These are phyloP conservation scores for Ustilago vetiveriae DNA, from an alignment of 1,284 basidiomycete species.

Conservation along the genomic window DNA sequence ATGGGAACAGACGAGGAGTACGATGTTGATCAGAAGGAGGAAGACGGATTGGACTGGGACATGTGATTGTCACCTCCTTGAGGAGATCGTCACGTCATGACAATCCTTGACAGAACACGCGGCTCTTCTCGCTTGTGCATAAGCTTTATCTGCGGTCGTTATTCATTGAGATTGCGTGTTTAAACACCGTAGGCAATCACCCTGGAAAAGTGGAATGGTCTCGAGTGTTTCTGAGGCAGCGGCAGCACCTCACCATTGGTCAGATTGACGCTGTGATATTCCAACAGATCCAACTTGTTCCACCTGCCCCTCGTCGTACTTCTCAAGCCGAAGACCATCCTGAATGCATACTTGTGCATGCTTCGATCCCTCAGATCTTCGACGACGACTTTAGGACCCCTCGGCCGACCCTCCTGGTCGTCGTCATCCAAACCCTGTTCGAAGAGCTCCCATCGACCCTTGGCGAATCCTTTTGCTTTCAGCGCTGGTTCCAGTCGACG, in stretches of 20 bases:
- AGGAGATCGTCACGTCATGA: not conserved
- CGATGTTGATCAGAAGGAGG: constrained; percentile 41
- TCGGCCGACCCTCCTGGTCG: constrained; percentile 30
- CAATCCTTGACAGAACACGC: no score
- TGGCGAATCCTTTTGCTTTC: constrained; percentile 75
- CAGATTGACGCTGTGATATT: constrained; percentile 73
- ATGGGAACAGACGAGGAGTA: constrained; percentile 59
- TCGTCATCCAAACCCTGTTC: constrained; percentile 49
- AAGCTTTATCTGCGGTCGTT: no score
- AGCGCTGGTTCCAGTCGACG: constrained; percentile 79
- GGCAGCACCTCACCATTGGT: constrained; percentile 79
- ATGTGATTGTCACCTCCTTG: constrained; percentile 1
- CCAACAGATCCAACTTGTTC: constrained; percentile 83
- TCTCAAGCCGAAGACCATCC: constrained; percentile 81
- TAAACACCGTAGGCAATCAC: constrained; percentile 59
- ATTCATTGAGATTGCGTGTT: no score
- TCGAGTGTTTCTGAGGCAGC: constrained; percentile 81
- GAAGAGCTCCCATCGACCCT: constrained; percentile 69
- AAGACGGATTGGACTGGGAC: constrained; percentile 45
- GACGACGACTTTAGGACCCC: constrained; percentile 55
- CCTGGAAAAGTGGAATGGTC: constrained; percentile 92
- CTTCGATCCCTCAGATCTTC: constrained; percentile 59
- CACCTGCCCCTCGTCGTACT: constrained; percentile 76
- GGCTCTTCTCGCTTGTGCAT: no score
- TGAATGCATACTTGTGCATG: constrained; percentile 78